Percentiles rank a stretch among this genome's conserved stretches.
phyloP scores from a whole-genome alignment of 768 basidiomycete genomes.

The Cystobasidium onofrii region DNA sequence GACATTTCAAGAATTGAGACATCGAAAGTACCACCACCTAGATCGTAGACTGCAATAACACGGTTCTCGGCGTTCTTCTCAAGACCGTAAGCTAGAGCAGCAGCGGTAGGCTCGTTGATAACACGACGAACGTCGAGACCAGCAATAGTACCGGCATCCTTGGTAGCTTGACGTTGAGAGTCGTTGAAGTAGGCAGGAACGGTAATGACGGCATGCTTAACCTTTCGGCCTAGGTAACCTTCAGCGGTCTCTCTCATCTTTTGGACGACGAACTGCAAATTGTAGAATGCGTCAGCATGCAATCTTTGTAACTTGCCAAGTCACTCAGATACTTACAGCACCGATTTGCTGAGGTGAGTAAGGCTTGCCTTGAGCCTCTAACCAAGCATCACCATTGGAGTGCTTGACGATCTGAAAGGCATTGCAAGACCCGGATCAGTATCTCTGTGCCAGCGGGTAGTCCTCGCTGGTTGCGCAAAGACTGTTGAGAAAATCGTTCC shows the following conservation, averaged over 20 bases:
- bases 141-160: constrained; percentile 93
- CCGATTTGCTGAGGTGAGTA: constrained; percentile 55
- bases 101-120: constrained; percentile 98
- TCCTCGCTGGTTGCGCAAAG: not conserved
- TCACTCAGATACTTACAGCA: constrained; percentile 37
- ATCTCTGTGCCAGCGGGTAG: too few species aligned
- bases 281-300: too few species aligned
- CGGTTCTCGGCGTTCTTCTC: constrained; percentile 68
- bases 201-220: constrained; percentile 91
- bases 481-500: too few species aligned
- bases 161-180: constrained; percentile 96
- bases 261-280: constrained; percentile 45
- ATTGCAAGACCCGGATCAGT: too few species aligned
- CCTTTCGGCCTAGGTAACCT: constrained; percentile 79
- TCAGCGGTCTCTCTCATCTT: constrained; percentile 98
- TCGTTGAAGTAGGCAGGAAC: constrained; percentile 99
- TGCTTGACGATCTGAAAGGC: constrained; percentile 54
- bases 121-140: constrained; percentile 95
- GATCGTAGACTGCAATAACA: constrained; percentile 94
- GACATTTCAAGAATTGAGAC: constrained; percentile 99
- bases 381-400: constrained; percentile 53
- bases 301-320: not conserved
- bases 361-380: constrained; percentile 75
- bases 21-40: constrained; percentile 98
- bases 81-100: constrained; percentile 94